Conservation (phyloP, 148 eudicot species). For the Rhododendron ovatum region DNA sequence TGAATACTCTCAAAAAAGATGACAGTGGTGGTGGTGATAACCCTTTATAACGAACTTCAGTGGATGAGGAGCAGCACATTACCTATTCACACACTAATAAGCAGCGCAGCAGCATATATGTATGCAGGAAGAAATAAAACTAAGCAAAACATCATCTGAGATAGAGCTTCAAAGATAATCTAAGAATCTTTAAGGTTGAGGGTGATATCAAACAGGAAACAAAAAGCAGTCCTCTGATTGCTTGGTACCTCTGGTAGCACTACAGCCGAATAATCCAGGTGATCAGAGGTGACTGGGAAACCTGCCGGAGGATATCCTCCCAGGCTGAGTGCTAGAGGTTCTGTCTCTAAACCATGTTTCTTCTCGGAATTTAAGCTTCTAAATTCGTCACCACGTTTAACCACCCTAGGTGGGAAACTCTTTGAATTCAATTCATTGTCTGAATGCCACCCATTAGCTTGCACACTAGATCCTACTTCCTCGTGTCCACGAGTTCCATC, state of each 20-base stretch:
- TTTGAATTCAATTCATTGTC: conserved; percentile 69
- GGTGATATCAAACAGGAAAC: neutral
- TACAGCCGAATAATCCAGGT: conserved; percentile 52
- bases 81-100: neutral
- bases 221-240: conserved; percentile 6
- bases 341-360: conserved; percentile 20
- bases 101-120: neutral
- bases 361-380: conserved; percentile 35
- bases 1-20: too few relatives aligned
- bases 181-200: neutral
- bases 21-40: neutral
- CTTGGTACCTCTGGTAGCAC: conserved; percentile 87
- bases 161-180: neutral
- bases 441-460: conserved; percentile 67
- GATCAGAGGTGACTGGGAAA: conserved; percentile 36
- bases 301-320: conserved; percentile 29
- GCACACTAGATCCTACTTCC: conserved; percentile 32
- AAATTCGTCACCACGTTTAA: conserved; percentile 28
- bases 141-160: neutral
- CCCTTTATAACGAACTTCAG: neutral
- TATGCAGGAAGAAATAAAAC: neutral
- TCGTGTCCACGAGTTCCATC: conserved; percentile 38
- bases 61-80: neutral
- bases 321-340: conserved; percentile 21
- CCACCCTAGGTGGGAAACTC: conserved; percentile 52